These are phyloP conservation scores for Phytophthora syringae DNA, from an alignment of 352 stramenopile genomes.

Conservation along the genomic window DNA sequence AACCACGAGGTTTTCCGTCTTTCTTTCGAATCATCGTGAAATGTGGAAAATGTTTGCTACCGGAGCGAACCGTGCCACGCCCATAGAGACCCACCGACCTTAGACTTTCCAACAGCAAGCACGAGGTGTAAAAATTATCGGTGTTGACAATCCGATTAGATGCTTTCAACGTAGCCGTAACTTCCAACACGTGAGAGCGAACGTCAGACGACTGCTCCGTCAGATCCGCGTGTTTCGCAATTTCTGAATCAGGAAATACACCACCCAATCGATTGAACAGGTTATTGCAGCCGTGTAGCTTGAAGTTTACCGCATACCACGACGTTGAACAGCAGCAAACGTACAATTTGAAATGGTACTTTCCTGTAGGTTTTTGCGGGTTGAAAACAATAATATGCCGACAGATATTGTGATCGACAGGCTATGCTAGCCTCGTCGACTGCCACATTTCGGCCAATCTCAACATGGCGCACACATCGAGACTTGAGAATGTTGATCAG, in stretches of 20 bases:
- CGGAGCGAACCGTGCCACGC: slow-evolving; percentile 18
- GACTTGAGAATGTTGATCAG: slow-evolving; percentile 35
- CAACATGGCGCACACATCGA: slow-evolving; percentile 21
- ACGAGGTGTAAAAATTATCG: slow-evolving; percentile 43
- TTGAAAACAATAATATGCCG: slow-evolving; percentile 41
- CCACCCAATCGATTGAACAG: slow-evolving; percentile 23
- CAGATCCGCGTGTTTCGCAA: neutral
- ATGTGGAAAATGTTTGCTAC: slow-evolving; percentile 30
- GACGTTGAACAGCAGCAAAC: slow-evolving; percentile 33
- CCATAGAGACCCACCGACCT: slow-evolving; percentile 30
- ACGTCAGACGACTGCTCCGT: slow-evolving; percentile 11
- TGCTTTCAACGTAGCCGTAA: slow-evolving; percentile 17
- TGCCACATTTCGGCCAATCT: slow-evolving; percentile 27
- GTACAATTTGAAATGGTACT: slow-evolving; percentile 46
- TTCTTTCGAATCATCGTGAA: slow-evolving; percentile 10
- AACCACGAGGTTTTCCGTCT: slow-evolving; percentile 6
- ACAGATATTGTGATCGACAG: slow-evolving; percentile 28
- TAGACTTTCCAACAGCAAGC: slow-evolving; percentile 30
- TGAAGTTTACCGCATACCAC: slow-evolving; percentile 35
- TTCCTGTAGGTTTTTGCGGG: slow-evolving; percentile 30
- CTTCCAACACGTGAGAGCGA: slow-evolving; percentile 34
- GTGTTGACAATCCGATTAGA: slow-evolving; percentile 30
- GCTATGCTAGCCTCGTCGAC: slow-evolving; percentile 40
- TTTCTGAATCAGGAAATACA: slow-evolving; percentile 10
- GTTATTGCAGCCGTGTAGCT: slow-evolving; percentile 29